These are phyloP conservation scores for Moesziomyces sp. DNA, from an alignment of 1,284 basidiomycete species.

Conservation along the genomic window DNA sequence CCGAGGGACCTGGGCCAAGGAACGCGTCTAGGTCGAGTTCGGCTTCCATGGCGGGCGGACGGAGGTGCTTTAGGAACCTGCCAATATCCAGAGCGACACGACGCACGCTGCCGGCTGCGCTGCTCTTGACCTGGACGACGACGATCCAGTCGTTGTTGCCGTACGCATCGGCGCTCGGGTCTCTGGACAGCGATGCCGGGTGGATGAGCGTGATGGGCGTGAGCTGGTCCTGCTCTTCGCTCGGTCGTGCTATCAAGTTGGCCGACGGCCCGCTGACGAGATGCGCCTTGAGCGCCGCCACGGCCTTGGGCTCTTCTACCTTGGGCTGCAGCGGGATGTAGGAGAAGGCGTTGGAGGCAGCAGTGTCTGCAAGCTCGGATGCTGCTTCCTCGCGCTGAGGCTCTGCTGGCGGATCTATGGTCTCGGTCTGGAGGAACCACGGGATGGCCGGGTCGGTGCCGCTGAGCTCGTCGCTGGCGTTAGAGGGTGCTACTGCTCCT, in stretches of 20 bases:
- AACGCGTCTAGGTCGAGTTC: slow-evolving; percentile 51
- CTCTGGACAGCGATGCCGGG: slow-evolving; percentile 48
- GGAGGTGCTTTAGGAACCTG: slow-evolving; percentile 40
- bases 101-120: slow-evolving; percentile 51
- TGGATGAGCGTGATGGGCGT: slow-evolving; percentile 54
- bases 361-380: neutral
- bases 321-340: slow-evolving; percentile 33
- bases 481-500: neutral
- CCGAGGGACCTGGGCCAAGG: slow-evolving; percentile 43
- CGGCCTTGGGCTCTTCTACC: slow-evolving; percentile 39
- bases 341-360: slow-evolving; percentile 20
- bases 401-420: slow-evolving; percentile 37
- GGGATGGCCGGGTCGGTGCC: slow-evolving; percentile 47
- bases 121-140: slow-evolving; percentile 58
- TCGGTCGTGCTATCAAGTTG: slow-evolving; percentile 50
- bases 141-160: slow-evolving; percentile 61
- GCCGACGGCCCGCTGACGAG: slow-evolving; percentile 43
- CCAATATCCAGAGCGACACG: slow-evolving; percentile 56
- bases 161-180: slow-evolving; percentile 37
- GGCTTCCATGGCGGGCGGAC: slow-evolving; percentile 24
- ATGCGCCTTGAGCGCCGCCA: slow-evolving; percentile 43
- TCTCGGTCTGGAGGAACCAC: slow-evolving; percentile 58
- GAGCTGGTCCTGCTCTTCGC: slow-evolving; percentile 38
- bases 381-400: neutral
- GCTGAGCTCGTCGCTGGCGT: slow-evolving; percentile 43